Evolutionary conservation across 2,329 filamentous ascomycete species (phyloP).

Genomic region (Tolypocladium guangdongense): DNA sequence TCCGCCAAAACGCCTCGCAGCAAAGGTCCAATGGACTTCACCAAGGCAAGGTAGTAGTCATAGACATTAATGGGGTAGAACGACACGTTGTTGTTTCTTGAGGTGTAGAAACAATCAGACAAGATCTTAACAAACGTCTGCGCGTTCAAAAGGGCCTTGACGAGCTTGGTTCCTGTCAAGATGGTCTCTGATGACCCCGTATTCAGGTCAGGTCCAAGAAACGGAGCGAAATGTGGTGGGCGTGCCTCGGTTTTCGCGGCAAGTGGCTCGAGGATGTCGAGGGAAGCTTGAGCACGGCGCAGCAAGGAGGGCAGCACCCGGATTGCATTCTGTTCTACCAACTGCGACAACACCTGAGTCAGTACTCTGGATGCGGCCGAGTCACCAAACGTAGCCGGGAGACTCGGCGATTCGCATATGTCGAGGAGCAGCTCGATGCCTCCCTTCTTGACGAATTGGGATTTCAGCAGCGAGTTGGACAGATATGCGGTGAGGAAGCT

Average conservation of each 20-base stretch:
- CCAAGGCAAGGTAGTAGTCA: slow-evolving; percentile 68
- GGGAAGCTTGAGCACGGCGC: slow-evolving; percentile 57
- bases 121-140: slow-evolving; percentile 69
- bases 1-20: slow-evolving; percentile 77
- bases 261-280: slow-evolving; percentile 59
- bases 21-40: slow-evolving; percentile 65
- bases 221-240: slow-evolving; percentile 61
- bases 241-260: slow-evolving; percentile 35
- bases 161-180: slow-evolving; percentile 59
- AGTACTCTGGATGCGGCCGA: slow-evolving; percentile 58
- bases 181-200: slow-evolving; percentile 27
- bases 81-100: slow-evolving; percentile 50
- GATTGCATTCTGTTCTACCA: slow-evolving; percentile 72
- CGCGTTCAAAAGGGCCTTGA: slow-evolving; percentile 67
- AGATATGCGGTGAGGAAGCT: slow-evolving; percentile 70
- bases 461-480: slow-evolving; percentile 60
- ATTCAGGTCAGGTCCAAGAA: slow-evolving; percentile 39
- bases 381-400: slow-evolving; percentile 53
- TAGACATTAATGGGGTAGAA: slow-evolving; percentile 73
- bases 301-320: slow-evolving; percentile 74
- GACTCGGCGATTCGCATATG: slow-evolving; percentile 68
- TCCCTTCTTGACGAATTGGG: slow-evolving; percentile 63
- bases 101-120: slow-evolving; percentile 61
- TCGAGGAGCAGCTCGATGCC: slow-evolving; percentile 79
- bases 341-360: slow-evolving; percentile 60